phyloP scores from a whole-genome alignment of 208 protist genomes.

The Herpetomonas samuelpessoai region DNA sequence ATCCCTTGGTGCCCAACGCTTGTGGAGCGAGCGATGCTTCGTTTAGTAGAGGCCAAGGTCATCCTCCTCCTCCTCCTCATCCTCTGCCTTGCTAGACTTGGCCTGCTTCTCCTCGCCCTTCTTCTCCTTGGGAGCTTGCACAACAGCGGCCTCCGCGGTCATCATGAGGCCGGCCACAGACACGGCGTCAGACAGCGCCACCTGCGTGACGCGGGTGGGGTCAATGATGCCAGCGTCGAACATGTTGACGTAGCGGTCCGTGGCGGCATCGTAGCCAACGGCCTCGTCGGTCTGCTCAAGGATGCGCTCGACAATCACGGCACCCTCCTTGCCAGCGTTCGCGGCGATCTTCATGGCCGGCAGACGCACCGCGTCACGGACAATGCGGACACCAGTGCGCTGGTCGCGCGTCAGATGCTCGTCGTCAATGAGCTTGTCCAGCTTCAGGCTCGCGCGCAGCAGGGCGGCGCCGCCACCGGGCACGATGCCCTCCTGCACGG shows the following conservation, averaged over 20 bases:
- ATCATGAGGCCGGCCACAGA: slow-evolving; percentile 98
- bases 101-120: slow-evolving; percentile 16
- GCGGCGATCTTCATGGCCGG: slow-evolving; percentile 94
- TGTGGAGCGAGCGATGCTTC: no score
- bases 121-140: slow-evolving; percentile 35
- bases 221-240: slow-evolving; percentile 99
- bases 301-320: slow-evolving; percentile 98
- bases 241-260: slow-evolving; percentile 97
- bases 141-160: slow-evolving; percentile 96
- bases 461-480: slow-evolving; percentile 97
- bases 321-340: slow-evolving; percentile 98
- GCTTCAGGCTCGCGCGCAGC: slow-evolving; percentile 85
- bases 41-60: slow-evolving; percentile 31
- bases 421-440: slow-evolving; percentile 84
- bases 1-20: no score
- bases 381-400: slow-evolving; percentile 95
- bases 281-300: slow-evolving; percentile 69
- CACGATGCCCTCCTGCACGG: slow-evolving; percentile 99
- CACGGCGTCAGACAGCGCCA: slow-evolving; percentile 95
- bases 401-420: slow-evolving; percentile 87
- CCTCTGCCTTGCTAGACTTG: slow-evolving; percentile 9
- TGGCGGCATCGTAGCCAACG: slow-evolving; percentile 95
- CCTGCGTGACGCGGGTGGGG: slow-evolving; percentile 98
- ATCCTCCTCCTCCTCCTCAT: slow-evolving; percentile 26
- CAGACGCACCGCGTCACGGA: slow-evolving; percentile 92